Base-by-base conservation (phyloP, 495 filamentous ascomycete species). In the Acidomyces sp. region DNA sequence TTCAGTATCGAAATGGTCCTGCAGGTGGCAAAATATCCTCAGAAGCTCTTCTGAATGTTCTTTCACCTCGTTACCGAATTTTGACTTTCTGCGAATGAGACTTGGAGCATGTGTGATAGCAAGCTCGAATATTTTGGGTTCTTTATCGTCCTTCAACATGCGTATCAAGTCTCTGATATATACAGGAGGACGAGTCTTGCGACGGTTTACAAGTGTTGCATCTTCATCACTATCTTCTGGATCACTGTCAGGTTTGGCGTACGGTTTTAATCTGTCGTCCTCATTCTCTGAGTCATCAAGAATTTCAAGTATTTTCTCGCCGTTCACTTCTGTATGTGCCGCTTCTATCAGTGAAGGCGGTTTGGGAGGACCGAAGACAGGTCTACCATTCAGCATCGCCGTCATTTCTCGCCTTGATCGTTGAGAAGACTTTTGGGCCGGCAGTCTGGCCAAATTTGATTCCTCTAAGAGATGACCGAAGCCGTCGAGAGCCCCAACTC, bases 181-280 rank as follows among this genome's bases (percentile, higher is more conserved):
- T 67, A 95, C 85, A 19, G 87, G 92, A 9, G 87, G 74, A 30
- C 72, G 79, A 27, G 82, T 80, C 48, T 86, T 93, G 55, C 83
- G 73, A 26, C 87, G 72, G 37, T 78, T 74, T 28, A 96, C 67
- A 24, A 92, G 61, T 0, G 85, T 93, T 11, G 92, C 77, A 54
- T 99, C 92, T 19, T 94, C 88, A 39, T 93, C 85, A 0, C 80
- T 82, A 58, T 96, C 92, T 42, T 85, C 81, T 2, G 72, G 67
- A 52, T 99, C 92, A n/a, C 82, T 87, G 55, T 93, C 90, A 0
- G 87, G 86, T 54, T 94, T 94, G 21, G 71, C 76, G 55, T 95
- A 96, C 3, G 83, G 77, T 9, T 75, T 65, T 0, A 96, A 62
- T 42, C 83, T 83, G 7, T 84, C 78, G 37, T 85, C 75, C 1